These are phyloP conservation scores for Melocanna baccifera DNA, from an alignment of 176 grass and related monocot genomes.

Conservation along the genomic window DNA sequence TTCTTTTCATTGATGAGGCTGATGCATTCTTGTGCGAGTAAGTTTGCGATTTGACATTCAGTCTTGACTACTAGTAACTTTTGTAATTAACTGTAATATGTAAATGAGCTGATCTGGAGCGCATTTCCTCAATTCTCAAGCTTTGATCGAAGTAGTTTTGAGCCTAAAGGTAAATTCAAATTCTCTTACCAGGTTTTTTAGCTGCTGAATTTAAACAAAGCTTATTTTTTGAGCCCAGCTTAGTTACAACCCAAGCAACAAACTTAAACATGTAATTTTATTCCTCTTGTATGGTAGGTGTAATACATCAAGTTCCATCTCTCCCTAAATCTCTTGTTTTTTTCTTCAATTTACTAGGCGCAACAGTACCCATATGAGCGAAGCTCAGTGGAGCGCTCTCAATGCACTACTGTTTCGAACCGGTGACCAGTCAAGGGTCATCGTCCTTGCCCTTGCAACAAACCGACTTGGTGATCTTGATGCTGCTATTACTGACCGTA, in stretches of 20 bases:
- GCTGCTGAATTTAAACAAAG: background rate
- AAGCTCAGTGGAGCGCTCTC: conserved; percentile 86
- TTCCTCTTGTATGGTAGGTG: background rate
- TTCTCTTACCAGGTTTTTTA: background rate
- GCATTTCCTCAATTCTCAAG: background rate
- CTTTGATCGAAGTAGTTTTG: conserved; percentile 5
- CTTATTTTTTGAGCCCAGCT: background rate
- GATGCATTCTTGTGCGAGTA: conserved; percentile 99
- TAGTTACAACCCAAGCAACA: conserved; percentile 7
- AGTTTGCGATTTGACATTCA: conserved; percentile 32
- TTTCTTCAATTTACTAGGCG: conserved; percentile 51
- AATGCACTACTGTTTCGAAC: conserved; percentile 95
- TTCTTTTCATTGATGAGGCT: conserved; percentile 95
- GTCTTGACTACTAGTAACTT: background rate
- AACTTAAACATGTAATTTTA: background rate
- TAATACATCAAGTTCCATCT: background rate
- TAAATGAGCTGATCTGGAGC: background rate
- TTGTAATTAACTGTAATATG: conserved; percentile 10
- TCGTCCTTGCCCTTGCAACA: conserved; percentile 84
- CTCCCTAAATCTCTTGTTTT: conserved; percentile 27
- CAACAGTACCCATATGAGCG: conserved; percentile 85
- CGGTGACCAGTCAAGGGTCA: conserved; percentile 86
- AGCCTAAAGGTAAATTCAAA: background rate
- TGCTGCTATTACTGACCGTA: conserved; percentile 85
- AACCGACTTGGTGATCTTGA: conserved; percentile 91